Percentiles rank a stretch among this genome's conserved stretches.
Conservation (phyloP, 495 filamentous ascomycete genomes). For the Daldinia childiae region DNA sequence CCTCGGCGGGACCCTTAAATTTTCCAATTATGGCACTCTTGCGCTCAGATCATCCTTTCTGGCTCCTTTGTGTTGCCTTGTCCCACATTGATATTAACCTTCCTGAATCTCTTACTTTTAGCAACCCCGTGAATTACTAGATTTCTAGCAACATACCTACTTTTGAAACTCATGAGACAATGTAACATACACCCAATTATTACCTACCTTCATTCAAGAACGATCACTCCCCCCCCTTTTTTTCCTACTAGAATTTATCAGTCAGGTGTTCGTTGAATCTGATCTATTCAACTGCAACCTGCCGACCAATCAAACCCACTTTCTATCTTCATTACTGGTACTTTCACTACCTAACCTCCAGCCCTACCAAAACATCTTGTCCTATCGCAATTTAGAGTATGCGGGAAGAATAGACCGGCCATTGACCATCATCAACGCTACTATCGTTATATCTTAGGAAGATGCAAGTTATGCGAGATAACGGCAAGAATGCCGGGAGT, state of each 20-base stretch:
- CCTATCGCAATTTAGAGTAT: constrained; percentile 14
- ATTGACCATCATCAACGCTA: constrained; percentile 16
- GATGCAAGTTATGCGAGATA: constrained; percentile 44
- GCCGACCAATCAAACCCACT: constrained; percentile 22
- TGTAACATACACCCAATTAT: constrained; percentile 11
- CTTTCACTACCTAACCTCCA: constrained; percentile 13
- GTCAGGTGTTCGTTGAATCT: neutral
- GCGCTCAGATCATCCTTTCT: constrained; percentile 21
- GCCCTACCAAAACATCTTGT: neutral
- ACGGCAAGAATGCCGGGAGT: constrained; percentile 30
- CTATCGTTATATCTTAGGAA: constrained; percentile 24
- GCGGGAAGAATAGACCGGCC: constrained; percentile 13
- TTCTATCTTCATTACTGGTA: constrained; percentile 20
- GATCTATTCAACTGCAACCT: neutral
- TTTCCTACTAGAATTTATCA: neutral
- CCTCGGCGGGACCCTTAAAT: constrained; percentile 22
- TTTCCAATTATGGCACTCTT: constrained; percentile 28
- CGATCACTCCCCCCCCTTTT: neutral
- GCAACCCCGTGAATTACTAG: constrained; percentile 22
- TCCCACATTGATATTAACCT: constrained; percentile 39
- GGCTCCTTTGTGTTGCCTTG: constrained; percentile 30
- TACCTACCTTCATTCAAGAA: constrained; percentile 10
- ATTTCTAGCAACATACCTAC: constrained; percentile 13
- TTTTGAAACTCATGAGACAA: neutral
- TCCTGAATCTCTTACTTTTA: constrained; percentile 25